Percentiles rank a stretch among this genome's conserved stretches.
Evolutionary conservation across 108 stramenopile species (phyloP).

Genomic region (Thalassiosira profunda): DNA sequence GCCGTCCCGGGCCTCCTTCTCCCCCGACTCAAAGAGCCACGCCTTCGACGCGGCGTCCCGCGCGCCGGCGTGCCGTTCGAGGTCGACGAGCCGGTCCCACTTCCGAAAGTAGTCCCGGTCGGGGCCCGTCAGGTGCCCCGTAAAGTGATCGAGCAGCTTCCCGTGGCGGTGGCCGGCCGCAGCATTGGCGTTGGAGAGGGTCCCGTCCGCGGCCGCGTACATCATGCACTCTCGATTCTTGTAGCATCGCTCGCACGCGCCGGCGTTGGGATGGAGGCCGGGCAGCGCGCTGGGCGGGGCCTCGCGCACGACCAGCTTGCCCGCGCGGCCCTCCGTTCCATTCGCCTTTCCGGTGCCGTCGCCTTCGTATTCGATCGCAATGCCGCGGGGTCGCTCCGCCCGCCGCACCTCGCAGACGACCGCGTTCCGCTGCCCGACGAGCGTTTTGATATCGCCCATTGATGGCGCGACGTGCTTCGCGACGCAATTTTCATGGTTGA

Average conservation of each 20-base stretch:
- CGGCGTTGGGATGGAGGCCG: constrained; percentile 44
- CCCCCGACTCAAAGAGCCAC: constrained; percentile 67
- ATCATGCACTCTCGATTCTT: constrained; percentile 86
- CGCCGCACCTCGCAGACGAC: constrained; percentile 60
- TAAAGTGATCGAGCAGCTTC: constrained; percentile 62
- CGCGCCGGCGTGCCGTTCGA: constrained; percentile 67
- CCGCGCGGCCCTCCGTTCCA: no score
- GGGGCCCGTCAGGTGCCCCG: constrained; percentile 59
- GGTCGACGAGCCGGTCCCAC: constrained; percentile 91
- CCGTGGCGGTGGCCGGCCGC: constrained; percentile 35
- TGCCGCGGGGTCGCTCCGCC: constrained; percentile 71
- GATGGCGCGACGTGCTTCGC: constrained; percentile 71
- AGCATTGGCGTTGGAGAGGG: not conserved
- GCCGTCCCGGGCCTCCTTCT: constrained; percentile 64
- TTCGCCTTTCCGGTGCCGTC: constrained; percentile 9
- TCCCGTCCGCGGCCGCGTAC: constrained; percentile 67
- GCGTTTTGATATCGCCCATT: constrained; percentile 67
- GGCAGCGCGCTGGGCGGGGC: constrained; percentile 66
- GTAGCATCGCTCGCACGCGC: constrained; percentile 78
- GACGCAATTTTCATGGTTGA: constrained; percentile 64
- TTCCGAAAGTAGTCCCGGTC: constrained; percentile 83
- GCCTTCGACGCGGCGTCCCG: constrained; percentile 44
- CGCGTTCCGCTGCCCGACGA: constrained; percentile 80
- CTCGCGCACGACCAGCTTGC: constrained; percentile 31
- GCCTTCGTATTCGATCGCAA: constrained; percentile 57